These are phyloP conservation scores for Tillandsia fasciculata DNA, from an alignment of 176 grass and related monocot genomes.

Conservation along the genomic window DNA sequence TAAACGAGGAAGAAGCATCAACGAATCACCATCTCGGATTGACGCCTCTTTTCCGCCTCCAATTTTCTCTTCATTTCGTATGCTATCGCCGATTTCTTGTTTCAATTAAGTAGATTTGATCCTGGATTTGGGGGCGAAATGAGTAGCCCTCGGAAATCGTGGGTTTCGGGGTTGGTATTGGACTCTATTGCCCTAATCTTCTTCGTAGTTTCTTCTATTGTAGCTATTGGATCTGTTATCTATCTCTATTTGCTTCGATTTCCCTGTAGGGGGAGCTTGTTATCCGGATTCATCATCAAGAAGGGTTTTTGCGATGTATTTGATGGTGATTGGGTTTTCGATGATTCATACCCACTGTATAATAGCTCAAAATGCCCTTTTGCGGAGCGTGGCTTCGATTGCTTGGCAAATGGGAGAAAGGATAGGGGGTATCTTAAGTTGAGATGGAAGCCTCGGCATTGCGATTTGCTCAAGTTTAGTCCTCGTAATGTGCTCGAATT, in stretches of 20 bases:
- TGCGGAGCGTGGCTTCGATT: constrained; percentile 79
- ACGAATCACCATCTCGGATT: neutral
- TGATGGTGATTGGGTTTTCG: constrained; percentile 68
- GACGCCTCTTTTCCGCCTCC: neutral
- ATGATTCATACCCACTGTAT: constrained; percentile 52
- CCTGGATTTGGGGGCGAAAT: too few species aligned
- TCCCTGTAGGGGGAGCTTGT: constrained; percentile 23
- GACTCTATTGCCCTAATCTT: constrained; percentile 35
- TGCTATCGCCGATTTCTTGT: too few species aligned
- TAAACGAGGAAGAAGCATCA: neutral
- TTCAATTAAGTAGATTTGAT: too few species aligned
- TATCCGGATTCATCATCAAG: constrained; percentile 25
- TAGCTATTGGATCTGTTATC: constrained; percentile 44
- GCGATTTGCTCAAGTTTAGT: constrained; percentile 51
- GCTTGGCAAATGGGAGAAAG: constrained; percentile 77
- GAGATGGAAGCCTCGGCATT: constrained; percentile 79
- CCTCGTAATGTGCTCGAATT: constrained; percentile 33
- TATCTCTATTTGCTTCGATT: constrained; percentile 51
- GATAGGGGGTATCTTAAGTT: constrained; percentile 72
- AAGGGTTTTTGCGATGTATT: constrained; percentile 51
- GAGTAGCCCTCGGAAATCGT: constrained; percentile 63
- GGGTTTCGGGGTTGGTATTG: constrained; percentile 33
- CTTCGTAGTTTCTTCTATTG: constrained; percentile 33
- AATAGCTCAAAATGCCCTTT: constrained; percentile 85
- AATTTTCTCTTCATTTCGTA: too few species aligned